Evolutionary conservation across 495 filamentous ascomycete genomes (phyloP), one percentile per base, ranked within the genome.

Genomic region (Xylaria venustula): DNA sequence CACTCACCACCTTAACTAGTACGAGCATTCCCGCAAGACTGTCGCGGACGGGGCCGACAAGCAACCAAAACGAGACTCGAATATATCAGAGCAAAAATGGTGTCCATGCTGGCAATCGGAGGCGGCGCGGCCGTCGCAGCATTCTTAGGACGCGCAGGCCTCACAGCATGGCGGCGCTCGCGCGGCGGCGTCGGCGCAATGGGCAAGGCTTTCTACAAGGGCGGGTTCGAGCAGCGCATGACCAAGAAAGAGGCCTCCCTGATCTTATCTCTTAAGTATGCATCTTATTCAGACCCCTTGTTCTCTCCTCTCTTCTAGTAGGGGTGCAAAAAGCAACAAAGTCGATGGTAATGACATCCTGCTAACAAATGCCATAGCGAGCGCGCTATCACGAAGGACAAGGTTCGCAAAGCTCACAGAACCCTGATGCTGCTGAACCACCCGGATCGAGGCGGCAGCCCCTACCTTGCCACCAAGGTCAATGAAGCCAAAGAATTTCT

Each of bases 381-480:
- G 73, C 84, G 91, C 47, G 85, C 85, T 61, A 63, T 96, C 65
- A 92, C 86, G 54, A 96, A 95, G 77, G 91, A 96, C 41, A 92
- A 93, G 64, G 81, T 99, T 49, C 90, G 94, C 68, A 97, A 98
- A 80, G 92, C 93, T 64, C 94, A 99, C 79, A 87, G 94, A 34
- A 91, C 90, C 61, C 87, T 98, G 52, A 99, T 99, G 94, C 84
- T 99, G 53, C 80, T 95, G 62, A 99, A 99, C 78, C 94, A 99
- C 76, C 94, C 94, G 30, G 94, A 99, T 76, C 90, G 94, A 63
- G 94, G 94, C 53, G 94, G 94, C 19, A 97, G 92, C 72, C 94
- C 94, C 30, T 99, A 97, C 73, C 73, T 98, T 56, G 94, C 94
- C 8, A 96, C 92, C 46, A 98, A 98, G 73, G 89, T 98, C 72